These are phyloP conservation scores for Skeletonema marinoi DNA, from an alignment of 108 stramenopile species.

Conservation along the genomic window DNA sequence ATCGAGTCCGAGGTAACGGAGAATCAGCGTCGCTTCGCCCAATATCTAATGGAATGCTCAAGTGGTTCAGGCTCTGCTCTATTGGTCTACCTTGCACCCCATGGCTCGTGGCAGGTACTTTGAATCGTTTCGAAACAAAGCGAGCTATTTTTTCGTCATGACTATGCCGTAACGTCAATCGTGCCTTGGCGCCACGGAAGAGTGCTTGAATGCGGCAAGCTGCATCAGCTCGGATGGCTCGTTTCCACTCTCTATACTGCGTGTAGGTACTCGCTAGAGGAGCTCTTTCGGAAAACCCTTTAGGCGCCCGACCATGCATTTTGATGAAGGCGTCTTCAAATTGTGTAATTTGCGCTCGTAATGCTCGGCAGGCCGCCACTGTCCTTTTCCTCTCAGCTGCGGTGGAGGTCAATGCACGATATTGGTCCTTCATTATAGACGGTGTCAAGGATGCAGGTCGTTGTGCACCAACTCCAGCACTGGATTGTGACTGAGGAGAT, in stretches of 20 bases:
- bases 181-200: constrained; percentile 61
- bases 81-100: constrained; percentile 1
- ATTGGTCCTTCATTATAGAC: constrained; percentile 53
- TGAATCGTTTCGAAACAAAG: constrained; percentile 55
- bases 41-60: constrained; percentile 81
- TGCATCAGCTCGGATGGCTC: constrained; percentile 87
- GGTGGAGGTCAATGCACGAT: constrained; percentile 84
- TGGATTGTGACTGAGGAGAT: constrained; percentile 44
- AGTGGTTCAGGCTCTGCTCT: constrained; percentile 44
- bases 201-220: constrained; percentile 85
- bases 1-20: constrained; percentile 26
- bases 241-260: constrained; percentile 90
- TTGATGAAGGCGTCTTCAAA: constrained; percentile 87
- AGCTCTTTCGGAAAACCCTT: constrained; percentile 81
- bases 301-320: constrained; percentile 78
- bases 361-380: constrained; percentile 86
- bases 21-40: constrained; percentile 40
- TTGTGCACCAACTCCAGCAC: constrained; percentile 40
- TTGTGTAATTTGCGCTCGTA: constrained; percentile 84
- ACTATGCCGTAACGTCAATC: constrained; percentile 59
- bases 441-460: constrained; percentile 45
- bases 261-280: constrained; percentile 87
- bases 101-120: constrained; percentile 17
- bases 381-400: constrained; percentile 85
- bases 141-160: constrained; percentile 51